Percentiles rank a stretch among this genome's conserved stretches.
Evolutionary conservation across 1,284 basidiomycete genomes (phyloP).

Genomic region (Fomitopsis palustris): DNA sequence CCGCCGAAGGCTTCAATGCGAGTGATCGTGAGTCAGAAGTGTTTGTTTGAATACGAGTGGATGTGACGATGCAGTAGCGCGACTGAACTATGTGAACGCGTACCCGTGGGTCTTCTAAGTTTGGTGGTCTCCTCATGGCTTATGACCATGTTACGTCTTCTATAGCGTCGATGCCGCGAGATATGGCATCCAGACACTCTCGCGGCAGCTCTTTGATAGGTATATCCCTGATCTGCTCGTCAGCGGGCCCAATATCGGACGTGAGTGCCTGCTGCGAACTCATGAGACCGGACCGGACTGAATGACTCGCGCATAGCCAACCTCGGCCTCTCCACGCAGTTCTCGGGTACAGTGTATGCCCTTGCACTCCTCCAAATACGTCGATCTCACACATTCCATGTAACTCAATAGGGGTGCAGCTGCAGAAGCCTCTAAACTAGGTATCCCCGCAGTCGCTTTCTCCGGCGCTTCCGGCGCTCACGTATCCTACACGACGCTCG

Average conservation of each 20-base stretch:
- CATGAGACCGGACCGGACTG: no score
- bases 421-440: conserved; percentile 40
- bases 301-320: conserved; percentile 9
- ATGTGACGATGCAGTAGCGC: conserved; percentile 8
- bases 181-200: conserved; percentile 45
- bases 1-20: conserved; percentile 38
- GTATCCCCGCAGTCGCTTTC: conserved; percentile 49
- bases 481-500: conserved; percentile 46
- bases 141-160: not conserved
- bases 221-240: conserved; percentile 46
- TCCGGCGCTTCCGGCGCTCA: conserved; percentile 39
- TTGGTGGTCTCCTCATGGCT: not conserved
- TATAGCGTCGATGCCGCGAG: conserved; percentile 39
- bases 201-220: conserved; percentile 37
- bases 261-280: conserved; percentile 4
- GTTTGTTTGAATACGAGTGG: not conserved
- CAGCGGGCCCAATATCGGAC: conserved; percentile 26
- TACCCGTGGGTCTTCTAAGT: conserved; percentile 15
- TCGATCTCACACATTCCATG: no score
- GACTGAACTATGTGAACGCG: conserved; percentile 22
- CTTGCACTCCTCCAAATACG: no score
- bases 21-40: conserved; percentile 34
- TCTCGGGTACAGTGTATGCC: conserved; percentile 22
- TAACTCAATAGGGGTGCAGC: conserved; percentile 41
- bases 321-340: conserved; percentile 12